Percentiles rank a stretch among this genome's conserved stretches.
Evolutionary conservation across 805 yeast genomes (phyloP).

Genomic region (Hanseniaspora clermontiae): DNA sequence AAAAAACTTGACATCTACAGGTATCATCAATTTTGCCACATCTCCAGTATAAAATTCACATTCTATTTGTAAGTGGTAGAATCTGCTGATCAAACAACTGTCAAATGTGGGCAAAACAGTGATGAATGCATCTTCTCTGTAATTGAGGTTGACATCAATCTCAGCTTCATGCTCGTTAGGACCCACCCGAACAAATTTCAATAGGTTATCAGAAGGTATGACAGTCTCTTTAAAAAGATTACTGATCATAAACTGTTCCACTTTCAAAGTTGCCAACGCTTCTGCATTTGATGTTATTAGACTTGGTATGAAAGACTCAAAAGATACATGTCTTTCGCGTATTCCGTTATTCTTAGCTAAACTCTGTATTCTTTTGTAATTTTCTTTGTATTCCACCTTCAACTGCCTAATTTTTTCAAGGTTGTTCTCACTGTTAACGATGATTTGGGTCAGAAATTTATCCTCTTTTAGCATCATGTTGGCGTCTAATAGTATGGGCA

Average conservation of each 20-base stretch:
- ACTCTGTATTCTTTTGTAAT: not conserved
- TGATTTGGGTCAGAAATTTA: not conserved
- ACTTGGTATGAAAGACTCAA: constrained; percentile 4
- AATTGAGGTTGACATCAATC: constrained; percentile 32
- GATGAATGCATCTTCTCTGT: constrained; percentile 33
- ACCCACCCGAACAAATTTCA: constrained; percentile 23
- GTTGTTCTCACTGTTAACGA: not conserved
- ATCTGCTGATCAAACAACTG: constrained; percentile 47
- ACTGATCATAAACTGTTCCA: not conserved
- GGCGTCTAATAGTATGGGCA: constrained; percentile 7
- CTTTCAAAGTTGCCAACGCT: constrained; percentile 1
- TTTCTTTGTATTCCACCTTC: not conserved
- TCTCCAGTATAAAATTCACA: constrained; percentile 7
- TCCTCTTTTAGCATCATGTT: not conserved
- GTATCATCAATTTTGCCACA: not conserved
- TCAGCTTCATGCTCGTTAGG: constrained; percentile 26
- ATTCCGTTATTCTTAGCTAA: not conserved
- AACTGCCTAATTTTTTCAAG: not conserved
- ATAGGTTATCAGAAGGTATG: constrained; percentile 18
- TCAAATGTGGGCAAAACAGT: constrained; percentile 53
- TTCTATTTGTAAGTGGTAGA: constrained; percentile 31
- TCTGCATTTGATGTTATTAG: not conserved
- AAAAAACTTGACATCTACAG: constrained; percentile 10
- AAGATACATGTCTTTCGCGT: not conserved
- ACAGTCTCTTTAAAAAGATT: constrained; percentile 20